Evolutionary conservation across 2,329 filamentous ascomycete genomes (phyloP).

Genomic region (Apiospora kogelbergensis): DNA sequence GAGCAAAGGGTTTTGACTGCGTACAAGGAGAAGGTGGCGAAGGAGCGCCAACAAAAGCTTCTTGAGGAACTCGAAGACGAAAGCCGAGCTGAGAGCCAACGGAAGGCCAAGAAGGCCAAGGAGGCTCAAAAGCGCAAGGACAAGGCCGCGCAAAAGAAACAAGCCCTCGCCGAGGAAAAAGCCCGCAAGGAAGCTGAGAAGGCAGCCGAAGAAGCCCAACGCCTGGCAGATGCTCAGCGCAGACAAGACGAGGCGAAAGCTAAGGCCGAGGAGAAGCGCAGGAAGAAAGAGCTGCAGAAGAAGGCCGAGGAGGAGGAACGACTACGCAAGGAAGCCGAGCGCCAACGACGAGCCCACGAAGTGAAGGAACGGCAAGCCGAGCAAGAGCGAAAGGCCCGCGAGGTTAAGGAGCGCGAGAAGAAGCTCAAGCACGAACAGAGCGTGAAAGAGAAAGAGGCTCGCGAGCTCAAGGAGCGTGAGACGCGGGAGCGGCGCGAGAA

Average conservation of each 20-base stretch:
- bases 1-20: constrained; percentile 94
- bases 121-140: constrained; percentile 96
- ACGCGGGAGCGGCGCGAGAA: constrained; percentile 56
- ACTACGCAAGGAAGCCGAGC: constrained; percentile 80
- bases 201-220: constrained; percentile 79
- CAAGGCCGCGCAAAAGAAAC: constrained; percentile 86
- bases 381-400: constrained; percentile 77
- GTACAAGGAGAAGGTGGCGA: constrained; percentile 96
- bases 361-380: constrained; percentile 85
- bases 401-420: constrained; percentile 79
- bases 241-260: constrained; percentile 77
- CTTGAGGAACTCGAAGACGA: constrained; percentile 92
- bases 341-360: constrained; percentile 74
- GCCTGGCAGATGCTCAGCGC: constrained; percentile 73
- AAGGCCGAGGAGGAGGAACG: constrained; percentile 90
- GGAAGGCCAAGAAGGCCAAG: constrained; percentile 89
- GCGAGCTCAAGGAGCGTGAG: constrained; percentile 69
- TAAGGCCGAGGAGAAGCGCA: constrained; percentile 86
- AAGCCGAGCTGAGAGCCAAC: constrained; percentile 69
- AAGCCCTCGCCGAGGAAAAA: constrained; percentile 86
- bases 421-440: constrained; percentile 82
- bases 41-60: constrained; percentile 86
- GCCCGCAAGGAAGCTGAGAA: constrained; percentile 85
- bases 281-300: constrained; percentile 86
- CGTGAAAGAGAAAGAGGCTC: constrained; percentile 74